These are phyloP conservation scores for Hondaea fermentalgiana DNA, from an alignment of 108 stramenopile genomes.

Conservation along the genomic window DNA sequence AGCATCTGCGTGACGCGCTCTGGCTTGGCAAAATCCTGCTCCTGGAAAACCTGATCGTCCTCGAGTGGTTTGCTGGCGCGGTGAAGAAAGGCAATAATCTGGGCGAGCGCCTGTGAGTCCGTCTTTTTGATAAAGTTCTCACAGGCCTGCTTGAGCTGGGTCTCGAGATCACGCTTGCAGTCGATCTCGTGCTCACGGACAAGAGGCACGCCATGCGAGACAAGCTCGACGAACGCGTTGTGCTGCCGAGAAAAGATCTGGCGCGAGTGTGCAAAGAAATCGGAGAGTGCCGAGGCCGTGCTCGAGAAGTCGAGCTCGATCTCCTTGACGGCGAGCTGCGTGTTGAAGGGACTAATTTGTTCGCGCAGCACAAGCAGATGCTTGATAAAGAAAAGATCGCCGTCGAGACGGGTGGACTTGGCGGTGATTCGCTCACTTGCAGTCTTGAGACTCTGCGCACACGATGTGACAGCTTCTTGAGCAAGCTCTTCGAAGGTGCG, in stretches of 20 bases:
- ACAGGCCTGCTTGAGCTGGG: background rate
- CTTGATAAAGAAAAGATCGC: background rate
- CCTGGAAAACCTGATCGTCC: background rate
- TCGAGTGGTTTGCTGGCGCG: background rate
- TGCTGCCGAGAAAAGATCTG: background rate
- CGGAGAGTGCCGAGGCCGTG: background rate
- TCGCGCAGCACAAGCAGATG: constrained; percentile 21
- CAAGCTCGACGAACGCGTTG: background rate
- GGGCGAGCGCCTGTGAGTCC: background rate
- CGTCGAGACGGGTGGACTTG: background rate
- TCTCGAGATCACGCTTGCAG: constrained; percentile 6
- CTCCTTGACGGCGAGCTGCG: background rate
- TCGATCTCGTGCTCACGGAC: background rate
- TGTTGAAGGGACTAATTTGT: background rate
- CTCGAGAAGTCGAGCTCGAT: background rate
- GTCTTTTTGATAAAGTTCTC: background rate
- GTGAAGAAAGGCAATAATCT: background rate
- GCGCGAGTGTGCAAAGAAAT: background rate
- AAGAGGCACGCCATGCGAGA: background rate
- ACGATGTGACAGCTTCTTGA: background rate
- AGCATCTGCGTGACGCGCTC: background rate
- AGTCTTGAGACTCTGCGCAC: background rate
- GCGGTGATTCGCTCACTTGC: background rate
- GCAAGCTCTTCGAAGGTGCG: constrained; percentile 2
- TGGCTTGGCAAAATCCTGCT: constrained; percentile 8